Evolutionary conservation across 805 yeast genomes (phyloP).

Genomic region (Yarrowia yakushimensis): DNA sequence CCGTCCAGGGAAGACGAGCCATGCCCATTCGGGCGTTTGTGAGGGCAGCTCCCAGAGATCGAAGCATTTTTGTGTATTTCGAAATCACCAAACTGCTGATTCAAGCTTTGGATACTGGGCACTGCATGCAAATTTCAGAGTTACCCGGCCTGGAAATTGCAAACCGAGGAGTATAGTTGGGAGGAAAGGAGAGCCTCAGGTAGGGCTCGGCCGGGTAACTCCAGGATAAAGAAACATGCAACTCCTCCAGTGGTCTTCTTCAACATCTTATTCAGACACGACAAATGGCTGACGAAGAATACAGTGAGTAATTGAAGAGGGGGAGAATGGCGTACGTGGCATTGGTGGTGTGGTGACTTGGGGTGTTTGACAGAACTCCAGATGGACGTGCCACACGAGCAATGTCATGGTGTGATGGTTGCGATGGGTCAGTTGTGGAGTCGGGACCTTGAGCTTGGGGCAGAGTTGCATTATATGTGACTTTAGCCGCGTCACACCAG

Average conservation of each 20-base stretch:
- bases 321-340: not conserved
- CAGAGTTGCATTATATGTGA: no score
- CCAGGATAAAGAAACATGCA: no score
- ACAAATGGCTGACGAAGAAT: slow-evolving; percentile 30
- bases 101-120: not conserved
- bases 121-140: slow-evolving; percentile 20
- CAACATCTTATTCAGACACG: not conserved
- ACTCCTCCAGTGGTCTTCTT: no score
- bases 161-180: no score
- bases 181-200: no score
- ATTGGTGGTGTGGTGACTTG: no score
- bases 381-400: no score
- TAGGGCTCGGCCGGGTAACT: not conserved
- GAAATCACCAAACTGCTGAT: not conserved
- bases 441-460: no score
- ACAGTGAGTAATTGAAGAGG: slow-evolving; percentile 22
- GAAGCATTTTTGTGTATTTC: slow-evolving; percentile 4
- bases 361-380: no score
- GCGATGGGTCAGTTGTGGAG: no score
- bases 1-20: slow-evolving; percentile 20
- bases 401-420: no score
- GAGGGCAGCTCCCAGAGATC: slow-evolving; percentile 20
- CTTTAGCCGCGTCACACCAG: no score
- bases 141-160: slow-evolving; percentile 21
- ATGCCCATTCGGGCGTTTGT: slow-evolving; percentile 21